Percentiles rank a stretch among this genome's conserved stretches.
These are phyloP conservation scores for Trypanosoma mega DNA, from an alignment of 208 protist species.

Conservation along the genomic window DNA sequence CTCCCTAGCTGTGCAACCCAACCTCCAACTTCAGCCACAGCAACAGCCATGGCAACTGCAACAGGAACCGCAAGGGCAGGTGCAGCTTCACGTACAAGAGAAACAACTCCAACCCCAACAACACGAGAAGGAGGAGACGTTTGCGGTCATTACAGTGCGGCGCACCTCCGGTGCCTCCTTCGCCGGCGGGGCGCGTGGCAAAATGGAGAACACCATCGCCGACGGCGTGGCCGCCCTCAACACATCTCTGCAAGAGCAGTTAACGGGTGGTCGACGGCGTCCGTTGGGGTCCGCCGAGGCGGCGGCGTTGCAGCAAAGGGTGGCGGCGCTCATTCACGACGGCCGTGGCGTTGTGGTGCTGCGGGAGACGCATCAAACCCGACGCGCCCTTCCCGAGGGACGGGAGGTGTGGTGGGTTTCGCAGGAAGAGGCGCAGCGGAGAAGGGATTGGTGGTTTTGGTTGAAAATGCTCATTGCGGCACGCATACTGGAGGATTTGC, in stretches of 20 bases:
- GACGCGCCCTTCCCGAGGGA: constrained; percentile 31
- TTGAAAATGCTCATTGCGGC: constrained; percentile 34
- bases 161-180: constrained; percentile 17
- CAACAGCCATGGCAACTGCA: not conserved
- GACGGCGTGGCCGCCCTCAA: constrained; percentile 8
- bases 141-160: constrained; percentile 1
- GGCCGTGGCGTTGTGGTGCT: constrained; percentile 29
- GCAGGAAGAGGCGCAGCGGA: constrained; percentile 44
- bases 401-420: constrained; percentile 82
- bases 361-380: constrained; percentile 27
- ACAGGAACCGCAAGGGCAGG: not conserved
- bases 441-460: constrained; percentile 68
- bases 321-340: constrained; percentile 13
- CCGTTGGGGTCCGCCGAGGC: not conserved
- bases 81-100: no score
- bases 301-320: not conserved
- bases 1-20: not conserved
- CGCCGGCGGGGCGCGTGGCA: constrained; percentile 9
- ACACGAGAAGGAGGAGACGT: not conserved
- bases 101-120: not conserved
- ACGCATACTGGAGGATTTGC: constrained; percentile 61
- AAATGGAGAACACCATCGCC: constrained; percentile 13
- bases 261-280: not conserved
- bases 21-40: not conserved
- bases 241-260: constrained; percentile 6